Base-by-base conservation (phyloP, 192 early-diverging fungal species). In the Coemansia sp. region DNA sequence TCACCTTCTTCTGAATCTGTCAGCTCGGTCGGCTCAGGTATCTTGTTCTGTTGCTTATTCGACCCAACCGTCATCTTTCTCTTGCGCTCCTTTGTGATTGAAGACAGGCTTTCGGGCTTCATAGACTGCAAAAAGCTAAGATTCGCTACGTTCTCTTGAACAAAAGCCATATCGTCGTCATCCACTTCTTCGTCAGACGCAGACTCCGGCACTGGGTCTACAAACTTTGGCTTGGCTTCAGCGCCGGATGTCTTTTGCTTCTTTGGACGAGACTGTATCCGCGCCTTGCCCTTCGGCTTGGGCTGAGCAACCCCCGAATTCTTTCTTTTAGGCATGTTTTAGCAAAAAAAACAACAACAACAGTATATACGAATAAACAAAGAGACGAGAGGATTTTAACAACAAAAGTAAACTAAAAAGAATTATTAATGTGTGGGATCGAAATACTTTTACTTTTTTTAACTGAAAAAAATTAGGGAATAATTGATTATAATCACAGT, bases 131-230 rank as follows among this genome's bases (percentile, higher is more conserved):
- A 54, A 45, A 80, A 80, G 25, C 65, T 59, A 28, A 81, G 56
- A 23, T 61, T 72, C 10, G 57, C 18, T 6, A 60, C 68, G 36
- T 75, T 75, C 29, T 67, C 65, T 9, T 46, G 58, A 61, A 75
- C 71, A 74, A 82, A 82, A 22, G 60, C 68, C 47, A 76, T 45
- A 35, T 84, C 82, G 6, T 77, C 77, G 8, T 67, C 71, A 19
- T 78, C 64, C 1, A 76, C 34, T 11, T 71, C 66, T 16, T 82
- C 79, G 35, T 74, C 68, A 13, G 67, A 61, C 39, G 54, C 34
- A 11, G 46, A n/a, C 22, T 4, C 60, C 19, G 54, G 42, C 11
- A 16, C 13, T 42, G 39, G 39, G 13, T 42, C 13, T 2, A 14
- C 39, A 42, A 16, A 42, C 39, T 6, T 42, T 42, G 39, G 39